Evolutionary conservation across 2,329 filamentous ascomycete genomes (phyloP).

Genomic region (Neonectria faginata): DNA sequence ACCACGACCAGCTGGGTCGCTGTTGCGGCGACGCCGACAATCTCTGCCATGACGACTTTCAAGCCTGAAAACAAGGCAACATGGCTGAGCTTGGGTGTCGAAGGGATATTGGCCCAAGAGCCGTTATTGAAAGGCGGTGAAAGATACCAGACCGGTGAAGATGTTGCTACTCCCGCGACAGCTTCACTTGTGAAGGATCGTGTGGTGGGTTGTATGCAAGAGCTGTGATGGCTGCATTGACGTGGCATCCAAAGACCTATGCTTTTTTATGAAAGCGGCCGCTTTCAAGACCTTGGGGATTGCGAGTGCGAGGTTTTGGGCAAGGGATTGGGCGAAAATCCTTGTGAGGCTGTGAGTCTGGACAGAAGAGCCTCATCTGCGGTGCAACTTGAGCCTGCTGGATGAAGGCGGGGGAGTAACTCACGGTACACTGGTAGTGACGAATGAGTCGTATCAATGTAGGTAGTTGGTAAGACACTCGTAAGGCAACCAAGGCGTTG

Average conservation of each 20-base stretch:
- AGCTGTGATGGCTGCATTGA: constrained; percentile 25
- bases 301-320: not conserved
- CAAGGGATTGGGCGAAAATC: constrained; percentile 1
- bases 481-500: not conserved
- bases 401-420: constrained; percentile 26
- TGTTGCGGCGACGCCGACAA: constrained; percentile 38
- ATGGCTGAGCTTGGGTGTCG: not conserved
- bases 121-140: constrained; percentile 26
- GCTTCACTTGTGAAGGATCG: not conserved
- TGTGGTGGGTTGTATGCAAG: constrained; percentile 26
- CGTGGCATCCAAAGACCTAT: constrained; percentile 31
- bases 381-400: constrained; percentile 8
- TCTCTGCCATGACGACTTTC: constrained; percentile 39
- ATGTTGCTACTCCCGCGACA: constrained; percentile 11
- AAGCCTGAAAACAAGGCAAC: constrained; percentile 1
- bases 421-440: not conserved
- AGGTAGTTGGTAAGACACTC: not conserved
- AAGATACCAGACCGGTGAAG: not conserved
- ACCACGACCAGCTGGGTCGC: constrained; percentile 31
- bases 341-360: not conserved
- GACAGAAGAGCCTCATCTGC: constrained; percentile 35
- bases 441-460: not conserved
- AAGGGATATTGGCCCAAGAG: not conserved
- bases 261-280: constrained; percentile 10
- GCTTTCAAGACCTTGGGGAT: not conserved